A percentile compares a stretch with the other conserved stretches of the same genome.
Conservation (phyloP, 352 stramenopile genomes). For the Achlya hypogyna region DNA sequence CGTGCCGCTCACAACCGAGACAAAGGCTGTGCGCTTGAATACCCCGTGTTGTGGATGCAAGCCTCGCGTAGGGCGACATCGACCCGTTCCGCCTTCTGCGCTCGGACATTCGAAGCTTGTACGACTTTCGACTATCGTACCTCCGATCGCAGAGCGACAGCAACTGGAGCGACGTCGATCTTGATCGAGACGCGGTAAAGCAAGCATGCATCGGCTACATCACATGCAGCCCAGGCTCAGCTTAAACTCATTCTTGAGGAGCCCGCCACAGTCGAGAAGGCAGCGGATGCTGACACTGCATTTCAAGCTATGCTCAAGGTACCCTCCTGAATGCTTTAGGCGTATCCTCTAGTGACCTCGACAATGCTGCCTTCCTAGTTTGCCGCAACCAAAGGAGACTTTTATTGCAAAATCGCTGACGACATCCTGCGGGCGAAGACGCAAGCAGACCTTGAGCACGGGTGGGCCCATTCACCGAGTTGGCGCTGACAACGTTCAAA, state of each 20-base stretch:
- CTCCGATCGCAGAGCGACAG: not conserved
- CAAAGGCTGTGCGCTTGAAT: conserved; percentile 33
- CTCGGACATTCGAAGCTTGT: conserved; percentile 53
- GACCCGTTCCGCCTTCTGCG: conserved; percentile 24
- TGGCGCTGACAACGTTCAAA: not conserved
- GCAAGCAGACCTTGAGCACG: conserved; percentile 46
- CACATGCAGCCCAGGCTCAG: conserved; percentile 28
- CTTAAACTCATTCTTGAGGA: conserved; percentile 51
- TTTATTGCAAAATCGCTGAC: conserved; percentile 62
- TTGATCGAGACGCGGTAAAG: conserved; percentile 34
- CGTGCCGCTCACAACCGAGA: conserved; percentile 40
- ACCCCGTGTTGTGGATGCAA: conserved; percentile 18
- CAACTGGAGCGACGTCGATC: not conserved
- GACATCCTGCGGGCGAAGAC: conserved; percentile 58
- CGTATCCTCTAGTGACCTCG: not conserved
- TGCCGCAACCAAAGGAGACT: conserved; percentile 53
- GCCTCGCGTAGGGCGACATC: not conserved
- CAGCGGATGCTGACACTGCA: conserved; percentile 9
- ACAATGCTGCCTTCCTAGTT: conserved; percentile 42
- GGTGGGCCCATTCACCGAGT: conserved; percentile 22
- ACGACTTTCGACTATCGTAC: conserved; percentile 47
- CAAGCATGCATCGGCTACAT: not conserved
- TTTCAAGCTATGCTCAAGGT: conserved; percentile 9
- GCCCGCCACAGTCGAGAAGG: conserved; percentile 56
- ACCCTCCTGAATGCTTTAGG: conserved; percentile 28